Evolutionary conservation across 306 rosid species (phyloP).

Genomic region (Ormosia semicastrata): DNA sequence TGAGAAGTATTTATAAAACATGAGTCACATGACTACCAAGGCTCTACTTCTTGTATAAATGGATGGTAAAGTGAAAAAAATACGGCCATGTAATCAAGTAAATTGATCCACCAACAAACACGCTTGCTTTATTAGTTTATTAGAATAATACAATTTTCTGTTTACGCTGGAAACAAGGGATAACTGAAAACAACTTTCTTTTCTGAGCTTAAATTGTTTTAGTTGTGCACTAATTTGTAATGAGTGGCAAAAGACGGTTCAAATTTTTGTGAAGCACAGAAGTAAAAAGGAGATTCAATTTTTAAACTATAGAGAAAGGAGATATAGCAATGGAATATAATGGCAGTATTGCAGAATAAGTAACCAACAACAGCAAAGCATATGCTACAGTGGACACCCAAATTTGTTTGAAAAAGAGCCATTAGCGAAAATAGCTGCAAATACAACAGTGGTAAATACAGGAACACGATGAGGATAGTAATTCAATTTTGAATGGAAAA

Average conservation of each 20-base stretch:
- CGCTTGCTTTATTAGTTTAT: background rate
- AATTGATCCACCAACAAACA: conserved; percentile 18
- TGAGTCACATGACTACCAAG: background rate
- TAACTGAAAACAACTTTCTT: background rate
- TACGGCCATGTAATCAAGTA: background rate
- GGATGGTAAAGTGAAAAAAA: background rate
- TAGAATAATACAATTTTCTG: background rate
- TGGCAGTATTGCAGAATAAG: background rate
- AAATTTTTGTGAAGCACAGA: too few relatives aligned
- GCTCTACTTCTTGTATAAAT: background rate
- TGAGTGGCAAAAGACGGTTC: too few relatives aligned
- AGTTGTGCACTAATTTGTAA: background rate
- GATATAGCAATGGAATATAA: background rate
- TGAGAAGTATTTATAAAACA: conserved; percentile 33
- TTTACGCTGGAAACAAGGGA: background rate
- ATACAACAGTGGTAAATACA: background rate
- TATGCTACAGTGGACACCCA: background rate
- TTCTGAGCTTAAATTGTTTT: background rate
- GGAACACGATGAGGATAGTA: background rate
- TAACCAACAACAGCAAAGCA: background rate
- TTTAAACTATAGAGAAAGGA: too few relatives aligned
- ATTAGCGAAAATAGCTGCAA: background rate
- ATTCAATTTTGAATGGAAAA: background rate
- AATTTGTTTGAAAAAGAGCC: background rate
- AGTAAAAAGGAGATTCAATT: too few relatives aligned